These are phyloP conservation scores for Gryganskiella cystojenkinii DNA, from an alignment of 192 early-diverging fungal genomes.

Conservation along the genomic window DNA sequence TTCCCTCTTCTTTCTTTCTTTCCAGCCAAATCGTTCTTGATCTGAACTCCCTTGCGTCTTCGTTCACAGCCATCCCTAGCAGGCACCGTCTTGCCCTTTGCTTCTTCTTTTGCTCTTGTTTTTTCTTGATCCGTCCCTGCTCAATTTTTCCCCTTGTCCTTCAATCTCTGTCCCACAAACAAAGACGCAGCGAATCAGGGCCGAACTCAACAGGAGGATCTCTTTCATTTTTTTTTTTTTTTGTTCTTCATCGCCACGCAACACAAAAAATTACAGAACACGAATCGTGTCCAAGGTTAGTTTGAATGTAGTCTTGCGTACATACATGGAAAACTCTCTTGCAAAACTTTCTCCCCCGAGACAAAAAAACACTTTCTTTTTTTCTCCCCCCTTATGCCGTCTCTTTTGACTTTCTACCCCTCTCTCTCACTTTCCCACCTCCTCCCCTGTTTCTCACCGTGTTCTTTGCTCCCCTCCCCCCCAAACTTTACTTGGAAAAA, in stretches of 20 bases:
- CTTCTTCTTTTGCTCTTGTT: not conserved
- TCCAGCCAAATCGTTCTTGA: slow-evolving; percentile 7
- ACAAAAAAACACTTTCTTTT: not conserved
- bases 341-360: no score
- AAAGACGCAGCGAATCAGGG: not conserved
- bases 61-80: slow-evolving; percentile 1
- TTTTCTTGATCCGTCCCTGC: not conserved
- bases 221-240: no score
- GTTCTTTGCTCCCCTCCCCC: not conserved
- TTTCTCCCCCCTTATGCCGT: not conserved
- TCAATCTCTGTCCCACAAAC: slow-evolving; percentile 11
- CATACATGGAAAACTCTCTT: not conserved
- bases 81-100: not conserved
- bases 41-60: slow-evolving; percentile 6
- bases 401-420: not conserved
- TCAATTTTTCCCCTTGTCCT: slow-evolving; percentile 1
- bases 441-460: not conserved
- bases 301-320: no score
- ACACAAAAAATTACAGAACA: not conserved
- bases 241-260: not conserved
- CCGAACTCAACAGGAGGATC: not conserved
- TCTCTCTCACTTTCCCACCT: not conserved
- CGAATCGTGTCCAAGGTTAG: no score
- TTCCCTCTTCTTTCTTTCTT: not conserved
- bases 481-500: not conserved